Conservation (phyloP, 306 rosid species). For the Senna tora region DNA sequence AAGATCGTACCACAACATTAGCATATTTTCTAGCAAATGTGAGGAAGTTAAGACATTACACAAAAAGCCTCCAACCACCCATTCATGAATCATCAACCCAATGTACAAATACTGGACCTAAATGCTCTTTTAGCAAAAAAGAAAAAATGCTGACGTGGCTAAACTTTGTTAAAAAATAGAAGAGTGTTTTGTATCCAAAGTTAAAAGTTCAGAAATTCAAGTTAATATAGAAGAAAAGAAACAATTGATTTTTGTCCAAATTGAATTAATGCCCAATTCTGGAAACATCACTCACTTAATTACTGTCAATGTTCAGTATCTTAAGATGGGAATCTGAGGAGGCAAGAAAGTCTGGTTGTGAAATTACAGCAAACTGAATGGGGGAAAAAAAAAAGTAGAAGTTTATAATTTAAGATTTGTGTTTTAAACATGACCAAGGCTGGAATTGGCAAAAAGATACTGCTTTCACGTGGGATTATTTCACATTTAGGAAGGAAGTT, state of each 20-base stretch:
- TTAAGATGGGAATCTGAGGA: slow-evolving; percentile 34
- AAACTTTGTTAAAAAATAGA: too few relatives aligned
- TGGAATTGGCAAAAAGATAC: slow-evolving; percentile 33
- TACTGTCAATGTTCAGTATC: not conserved
- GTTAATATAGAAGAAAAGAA: not conserved
- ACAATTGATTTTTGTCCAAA: not conserved
- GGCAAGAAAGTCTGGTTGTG: not conserved
- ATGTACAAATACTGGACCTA: too few relatives aligned
- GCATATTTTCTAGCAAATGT: too few relatives aligned
- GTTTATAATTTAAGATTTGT: slow-evolving; percentile 17
- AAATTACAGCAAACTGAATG: not conserved
- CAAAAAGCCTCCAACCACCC: too few relatives aligned
- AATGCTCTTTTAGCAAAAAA: too few relatives aligned
- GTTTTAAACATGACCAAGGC: slow-evolving; percentile 27
- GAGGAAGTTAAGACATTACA: too few relatives aligned
- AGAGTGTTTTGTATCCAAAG: too few relatives aligned
- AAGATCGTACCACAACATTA: too few relatives aligned
- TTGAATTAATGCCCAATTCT: too few relatives aligned
- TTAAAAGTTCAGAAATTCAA: too few relatives aligned
- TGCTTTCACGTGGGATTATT: slow-evolving; percentile 38
- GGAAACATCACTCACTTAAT: slow-evolving; percentile 14
- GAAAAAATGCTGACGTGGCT: too few relatives aligned
- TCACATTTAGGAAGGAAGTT: not conserved
- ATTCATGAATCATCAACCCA: too few relatives aligned
- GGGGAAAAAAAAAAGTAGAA: not conserved